These are phyloP conservation scores for Mediolabrus comicus DNA, from an alignment of 108 stramenopile species.

Conservation along the genomic window DNA sequence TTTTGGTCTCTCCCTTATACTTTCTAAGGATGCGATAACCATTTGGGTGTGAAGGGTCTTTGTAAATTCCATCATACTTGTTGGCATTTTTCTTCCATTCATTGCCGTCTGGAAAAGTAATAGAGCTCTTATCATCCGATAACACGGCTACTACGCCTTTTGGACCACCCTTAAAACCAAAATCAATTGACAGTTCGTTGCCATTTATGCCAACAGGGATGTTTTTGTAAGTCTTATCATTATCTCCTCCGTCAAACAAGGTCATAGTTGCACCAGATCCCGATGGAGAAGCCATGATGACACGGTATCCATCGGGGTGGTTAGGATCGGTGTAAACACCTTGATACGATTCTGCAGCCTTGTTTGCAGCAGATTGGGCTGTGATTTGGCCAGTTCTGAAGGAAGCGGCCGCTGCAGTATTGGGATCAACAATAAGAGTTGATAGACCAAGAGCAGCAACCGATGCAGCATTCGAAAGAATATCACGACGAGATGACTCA, in stretches of 20 bases:
- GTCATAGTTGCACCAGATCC: slow-evolving; percentile 13
- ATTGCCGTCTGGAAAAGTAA: slow-evolving; percentile 32
- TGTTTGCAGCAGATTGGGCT: slow-evolving; percentile 16
- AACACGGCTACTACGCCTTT: slow-evolving; percentile 13
- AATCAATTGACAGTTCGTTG: slow-evolving; percentile 20
- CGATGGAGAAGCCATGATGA: slow-evolving; percentile 1
- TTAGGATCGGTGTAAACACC: slow-evolving; percentile 29
- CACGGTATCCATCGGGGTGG: slow-evolving; percentile 23
- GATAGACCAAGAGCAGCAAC: slow-evolving; percentile 14
- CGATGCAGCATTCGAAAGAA: slow-evolving; percentile 19
- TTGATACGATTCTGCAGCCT: slow-evolving; percentile 19
- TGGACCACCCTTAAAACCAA: slow-evolving; percentile 15
- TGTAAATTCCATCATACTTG: slow-evolving; percentile 23
- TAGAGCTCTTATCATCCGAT: slow-evolving; percentile 7
- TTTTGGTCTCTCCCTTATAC: not conserved
- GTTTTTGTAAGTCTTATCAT: slow-evolving; percentile 15
- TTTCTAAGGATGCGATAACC: slow-evolving; percentile 16
- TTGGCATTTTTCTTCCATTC: slow-evolving; percentile 14
- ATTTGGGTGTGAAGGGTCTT: slow-evolving; percentile 9
- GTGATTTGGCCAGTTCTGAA: not conserved
- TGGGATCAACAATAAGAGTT: slow-evolving; percentile 5
- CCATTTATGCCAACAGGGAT: slow-evolving; percentile 8
- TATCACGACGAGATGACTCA: slow-evolving; percentile 16
- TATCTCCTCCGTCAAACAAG: slow-evolving; percentile 12
- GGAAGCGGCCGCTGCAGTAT: slow-evolving; percentile 4